Evolutionary conservation across 1,284 basidiomycete genomes (phyloP).

Genomic region (Ganoderma boninense): DNA sequence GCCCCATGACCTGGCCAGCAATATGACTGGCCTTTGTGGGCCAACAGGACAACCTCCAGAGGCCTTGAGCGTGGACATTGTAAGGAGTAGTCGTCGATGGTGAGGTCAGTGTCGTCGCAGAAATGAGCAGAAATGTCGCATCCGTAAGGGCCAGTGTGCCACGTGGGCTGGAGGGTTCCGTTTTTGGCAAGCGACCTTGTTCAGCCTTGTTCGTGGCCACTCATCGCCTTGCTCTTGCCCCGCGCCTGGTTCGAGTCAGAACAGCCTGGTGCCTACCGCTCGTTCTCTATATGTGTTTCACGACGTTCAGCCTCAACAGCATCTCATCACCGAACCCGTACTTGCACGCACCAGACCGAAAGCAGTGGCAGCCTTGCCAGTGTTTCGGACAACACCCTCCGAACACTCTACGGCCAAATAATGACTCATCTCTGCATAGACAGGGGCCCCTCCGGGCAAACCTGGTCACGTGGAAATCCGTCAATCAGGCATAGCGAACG

Average conservation of each 20-base stretch:
- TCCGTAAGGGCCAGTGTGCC: neutral
- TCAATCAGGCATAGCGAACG: too few relatives aligned
- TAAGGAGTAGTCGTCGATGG: neutral
- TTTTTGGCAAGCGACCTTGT: neutral
- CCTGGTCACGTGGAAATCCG: too few relatives aligned
- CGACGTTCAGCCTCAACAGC: neutral
- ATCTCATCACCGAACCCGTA: neutral
- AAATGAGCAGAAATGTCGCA: neutral
- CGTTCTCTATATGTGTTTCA: neutral
- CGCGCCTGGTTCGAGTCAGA: neutral
- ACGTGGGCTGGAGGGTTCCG: neutral
- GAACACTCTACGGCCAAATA: neutral
- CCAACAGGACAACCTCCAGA: neutral
- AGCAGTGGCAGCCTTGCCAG: neutral
- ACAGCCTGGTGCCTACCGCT: neutral
- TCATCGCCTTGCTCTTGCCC: too few relatives aligned
- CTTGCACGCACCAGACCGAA: neutral
- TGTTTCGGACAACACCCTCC: neutral
- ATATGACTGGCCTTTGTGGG: neutral
- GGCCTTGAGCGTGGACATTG: neutral
- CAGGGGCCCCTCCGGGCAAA: too few relatives aligned
- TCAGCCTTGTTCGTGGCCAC: neutral
- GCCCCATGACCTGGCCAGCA: neutral
- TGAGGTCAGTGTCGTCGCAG: neutral
- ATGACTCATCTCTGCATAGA: too few relatives aligned